Conservation (phyloP, 148 eudicot species). For the Camellia japonica region DNA sequence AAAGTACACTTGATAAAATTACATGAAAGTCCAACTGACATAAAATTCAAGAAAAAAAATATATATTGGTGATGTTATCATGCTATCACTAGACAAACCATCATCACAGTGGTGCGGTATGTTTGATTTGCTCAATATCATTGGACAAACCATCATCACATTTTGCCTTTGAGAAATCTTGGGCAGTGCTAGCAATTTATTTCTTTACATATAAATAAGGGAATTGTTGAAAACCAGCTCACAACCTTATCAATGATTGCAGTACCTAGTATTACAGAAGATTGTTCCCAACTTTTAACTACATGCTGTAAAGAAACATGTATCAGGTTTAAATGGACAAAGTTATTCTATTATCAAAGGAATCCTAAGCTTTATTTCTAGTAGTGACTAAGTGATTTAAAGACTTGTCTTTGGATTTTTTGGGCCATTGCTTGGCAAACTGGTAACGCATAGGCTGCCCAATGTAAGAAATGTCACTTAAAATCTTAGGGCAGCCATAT, state of each 20-base stretch:
- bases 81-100: too few relatives aligned
- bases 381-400: too few relatives aligned
- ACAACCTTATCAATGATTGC: background rate
- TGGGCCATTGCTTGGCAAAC: background rate
- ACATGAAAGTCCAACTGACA: too few relatives aligned
- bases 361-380: background rate
- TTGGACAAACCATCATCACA: too few relatives aligned
- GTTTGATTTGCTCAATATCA: too few relatives aligned
- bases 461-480: background rate
- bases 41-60: too few relatives aligned
- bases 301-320: background rate
- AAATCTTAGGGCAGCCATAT: background rate
- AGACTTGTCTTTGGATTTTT: background rate
- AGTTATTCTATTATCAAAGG: background rate
- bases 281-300: background rate
- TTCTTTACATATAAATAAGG: background rate
- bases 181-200: background rate
- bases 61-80: too few relatives aligned
- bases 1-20: too few relatives aligned
- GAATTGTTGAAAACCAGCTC: background rate
- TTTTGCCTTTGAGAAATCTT: too few relatives aligned
- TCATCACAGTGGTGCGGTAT: too few relatives aligned
- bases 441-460: background rate
- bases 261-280: background rate
- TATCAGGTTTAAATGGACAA: conserved; percentile 5